Base-by-base conservation (phyloP, 768 basidiomycete genomes). In the Suillus fuscotomentosus region DNA sequence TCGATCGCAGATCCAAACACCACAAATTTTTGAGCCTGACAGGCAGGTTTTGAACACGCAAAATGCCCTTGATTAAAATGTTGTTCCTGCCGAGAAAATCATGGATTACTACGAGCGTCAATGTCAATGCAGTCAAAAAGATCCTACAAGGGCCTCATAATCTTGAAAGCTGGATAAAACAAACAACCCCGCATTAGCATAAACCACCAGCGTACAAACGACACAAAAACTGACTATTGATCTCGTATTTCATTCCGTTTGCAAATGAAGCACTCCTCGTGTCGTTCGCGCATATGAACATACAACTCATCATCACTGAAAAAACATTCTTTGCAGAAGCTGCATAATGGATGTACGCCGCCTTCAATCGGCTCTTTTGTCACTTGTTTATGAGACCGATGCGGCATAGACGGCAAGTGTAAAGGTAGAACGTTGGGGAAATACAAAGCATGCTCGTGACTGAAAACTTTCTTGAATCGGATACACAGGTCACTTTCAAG, bases 251-350 rank as follows among this genome's bases (percentile, higher is more conserved):
- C 94, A 63, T 89, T 85, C 36, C 90, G 84, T 73, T 94, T 94
- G 76, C 97, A 99, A 15, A 99, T 76, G 69, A 97, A 97, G 74
- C 97, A 99, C 71, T 99, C 96, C 75, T 99, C 97, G 77, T 99
- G 97, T 57, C 81, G 82, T 72, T 95, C 90, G 60, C 96, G 86
- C 89, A 98, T 93, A 75, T 99, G 97, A 27, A 88, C 80, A 73
- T 88, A 97, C n/a, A 98, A 79, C 70, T 95, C 95, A 71, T 99
- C 97, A 62, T 90, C 89, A n/a, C 89, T 80, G 73, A 96, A 97
- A 82, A 91, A 95, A 70, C 92, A 95, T 69, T 94, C 91, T n/a
- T 86, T 86, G 70, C 95, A 97, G 74, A 98, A 99, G 70, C 87
- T 86, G 74, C 94, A 96, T 2, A 91, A 69, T 0, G 93, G 92